These are phyloP conservation scores for Tanacetum coccineum DNA, from an alignment of 129 eudicot genomes.

Conservation along the genomic window DNA sequence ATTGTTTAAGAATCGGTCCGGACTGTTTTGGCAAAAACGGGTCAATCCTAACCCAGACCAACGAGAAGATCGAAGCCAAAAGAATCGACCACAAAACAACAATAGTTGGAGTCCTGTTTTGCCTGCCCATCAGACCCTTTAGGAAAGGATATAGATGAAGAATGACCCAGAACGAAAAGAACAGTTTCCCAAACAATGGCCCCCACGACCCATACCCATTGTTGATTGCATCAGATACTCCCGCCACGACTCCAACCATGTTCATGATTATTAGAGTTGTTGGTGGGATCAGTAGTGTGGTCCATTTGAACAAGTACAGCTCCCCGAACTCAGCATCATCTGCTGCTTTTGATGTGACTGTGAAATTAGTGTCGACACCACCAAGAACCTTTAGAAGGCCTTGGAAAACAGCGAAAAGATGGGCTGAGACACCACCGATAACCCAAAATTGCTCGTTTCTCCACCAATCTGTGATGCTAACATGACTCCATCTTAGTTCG, in stretches of 20 bases:
- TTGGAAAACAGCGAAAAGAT: conserved; percentile 91
- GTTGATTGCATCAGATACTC: conserved; percentile 91
- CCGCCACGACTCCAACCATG: conserved; percentile 97
- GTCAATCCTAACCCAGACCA: conserved; percentile 98
- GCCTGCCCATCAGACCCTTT: conserved; percentile 97
- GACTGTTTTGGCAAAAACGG: conserved; percentile 96
- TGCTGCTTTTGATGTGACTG: conserved; percentile 81
- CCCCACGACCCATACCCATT: conserved; percentile 98
- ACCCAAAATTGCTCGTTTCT: conserved; percentile 98
- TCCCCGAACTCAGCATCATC: conserved; percentile 94
- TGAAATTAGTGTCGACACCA: conserved; percentile 91
- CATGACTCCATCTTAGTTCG: conserved; percentile 95
- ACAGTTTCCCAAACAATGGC: conserved; percentile 83
- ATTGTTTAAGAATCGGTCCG: conserved; percentile 88
- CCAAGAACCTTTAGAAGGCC: conserved; percentile 96
- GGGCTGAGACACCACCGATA: conserved; percentile 99
- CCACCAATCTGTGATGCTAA: conserved; percentile 99
- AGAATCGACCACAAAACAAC: conserved; percentile 94
- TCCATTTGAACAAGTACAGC: conserved; percentile 96
- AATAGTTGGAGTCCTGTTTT: conserved; percentile 93
- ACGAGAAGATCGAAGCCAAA: conserved; percentile 86
- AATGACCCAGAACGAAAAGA: conserved; percentile 94
- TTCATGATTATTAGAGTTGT: conserved; percentile 87
- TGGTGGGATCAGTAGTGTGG: conserved; percentile 93
- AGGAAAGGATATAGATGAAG: conserved; percentile 93